Conservation (phyloP, 495 filamentous ascomycete genomes). For the Achaetomiella virescens region DNA sequence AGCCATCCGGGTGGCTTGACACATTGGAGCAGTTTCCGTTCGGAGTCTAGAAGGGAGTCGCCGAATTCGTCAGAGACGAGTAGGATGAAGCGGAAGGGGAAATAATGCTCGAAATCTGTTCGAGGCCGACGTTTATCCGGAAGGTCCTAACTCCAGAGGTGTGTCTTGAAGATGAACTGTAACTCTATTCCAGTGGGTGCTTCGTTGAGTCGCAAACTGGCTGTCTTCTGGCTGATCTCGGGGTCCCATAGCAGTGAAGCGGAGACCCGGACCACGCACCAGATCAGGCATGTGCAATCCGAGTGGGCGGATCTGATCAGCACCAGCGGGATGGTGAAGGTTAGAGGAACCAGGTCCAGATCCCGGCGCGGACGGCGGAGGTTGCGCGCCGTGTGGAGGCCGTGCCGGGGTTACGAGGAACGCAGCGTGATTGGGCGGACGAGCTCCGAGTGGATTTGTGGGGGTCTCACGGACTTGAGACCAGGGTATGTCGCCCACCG, state of each 20-base stretch:
- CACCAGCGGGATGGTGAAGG: background rate
- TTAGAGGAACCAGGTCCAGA: background rate
- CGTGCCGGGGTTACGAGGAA: slow-evolving; percentile 2
- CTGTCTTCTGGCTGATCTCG: background rate
- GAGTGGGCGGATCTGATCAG: background rate
- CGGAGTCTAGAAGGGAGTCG: no score
- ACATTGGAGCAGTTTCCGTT: background rate
- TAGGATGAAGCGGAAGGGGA: no score
- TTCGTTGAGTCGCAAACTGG: no score
- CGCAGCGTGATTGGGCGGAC: background rate
- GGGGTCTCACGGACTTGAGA: no score
- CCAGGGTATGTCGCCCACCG: no score
- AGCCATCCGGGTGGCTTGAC: background rate
- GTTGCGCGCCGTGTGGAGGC: background rate
- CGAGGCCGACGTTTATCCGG: no score
- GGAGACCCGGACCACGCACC: slow-evolving; percentile 2
- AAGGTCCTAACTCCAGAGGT: no score
- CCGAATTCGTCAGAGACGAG: no score
- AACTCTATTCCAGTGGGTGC: no score
- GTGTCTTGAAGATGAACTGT: no score
- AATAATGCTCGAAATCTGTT: no score
- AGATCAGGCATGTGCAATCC: background rate
- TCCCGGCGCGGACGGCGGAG: background rate
- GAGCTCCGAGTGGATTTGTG: no score
- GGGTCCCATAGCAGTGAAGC: background rate